Evolutionary conservation across 2,329 filamentous ascomycete species (phyloP).

Genomic region (Talaromyces sp.): DNA sequence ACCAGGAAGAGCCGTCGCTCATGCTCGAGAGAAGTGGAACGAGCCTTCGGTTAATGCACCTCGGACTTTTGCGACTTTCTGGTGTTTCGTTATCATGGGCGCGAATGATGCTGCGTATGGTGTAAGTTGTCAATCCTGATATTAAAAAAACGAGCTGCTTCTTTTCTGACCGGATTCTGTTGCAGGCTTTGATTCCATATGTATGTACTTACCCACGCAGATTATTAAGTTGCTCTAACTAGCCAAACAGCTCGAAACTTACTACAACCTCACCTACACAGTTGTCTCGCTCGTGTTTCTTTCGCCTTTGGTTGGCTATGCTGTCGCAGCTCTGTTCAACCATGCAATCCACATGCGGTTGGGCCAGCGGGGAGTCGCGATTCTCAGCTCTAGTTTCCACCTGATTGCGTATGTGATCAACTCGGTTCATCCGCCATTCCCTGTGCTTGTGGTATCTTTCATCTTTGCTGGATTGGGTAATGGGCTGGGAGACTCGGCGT

Average conservation of each 20-base stretch:
- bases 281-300: slow-evolving; percentile 49
- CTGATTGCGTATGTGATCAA: slow-evolving; percentile 42
- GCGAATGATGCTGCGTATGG: slow-evolving; percentile 57
- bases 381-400: slow-evolving; percentile 50
- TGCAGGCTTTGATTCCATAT: slow-evolving; percentile 47
- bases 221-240: not conserved
- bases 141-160: not conserved
- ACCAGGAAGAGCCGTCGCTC: not conserved
- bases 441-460: slow-evolving; percentile 61
- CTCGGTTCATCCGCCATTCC: slow-evolving; percentile 64
- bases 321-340: slow-evolving; percentile 40
- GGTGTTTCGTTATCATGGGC: slow-evolving; percentile 55
- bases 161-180: not conserved
- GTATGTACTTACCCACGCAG: slow-evolving; percentile 16
- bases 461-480: slow-evolving; percentile 67
- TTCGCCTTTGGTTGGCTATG: slow-evolving; percentile 47
- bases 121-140: slow-evolving; percentile 32
- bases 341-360: slow-evolving; percentile 38
- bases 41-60: slow-evolving; percentile 46
- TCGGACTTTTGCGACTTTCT: slow-evolving; percentile 52
- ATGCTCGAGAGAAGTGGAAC: slow-evolving; percentile 44
- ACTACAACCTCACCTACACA: slow-evolving; percentile 45
- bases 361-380: slow-evolving; percentile 68
- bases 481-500: slow-evolving; percentile 55
- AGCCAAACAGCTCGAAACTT: slow-evolving; percentile 40